Base-by-base conservation (phyloP, 148 eudicot species). In the Camellia lanceoleosa region DNA sequence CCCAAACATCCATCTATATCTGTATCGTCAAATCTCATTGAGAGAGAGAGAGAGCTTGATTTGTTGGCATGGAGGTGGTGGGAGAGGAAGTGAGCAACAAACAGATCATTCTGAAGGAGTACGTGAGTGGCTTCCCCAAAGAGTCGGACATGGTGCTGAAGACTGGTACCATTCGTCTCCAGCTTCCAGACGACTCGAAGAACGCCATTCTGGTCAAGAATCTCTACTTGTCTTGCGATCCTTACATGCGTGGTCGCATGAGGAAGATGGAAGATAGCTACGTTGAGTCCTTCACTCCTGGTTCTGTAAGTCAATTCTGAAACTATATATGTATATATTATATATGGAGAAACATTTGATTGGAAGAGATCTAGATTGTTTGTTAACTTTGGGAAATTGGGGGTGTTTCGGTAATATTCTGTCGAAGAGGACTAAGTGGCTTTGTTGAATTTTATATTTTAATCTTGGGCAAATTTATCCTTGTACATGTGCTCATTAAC, bases 171-270 rank as follows among this genome's bases (percentile, higher is more conserved):
- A 74, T 74, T 2, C 1, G 13, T 3, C 13, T 74, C 65, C 15
- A 74, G 65, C 23, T 74, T 3, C 65, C 77, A 38, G 2, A 58
- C 7, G 47, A 46, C 3, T 74, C 49, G 1, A 56, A 74, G 30
- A 23, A 23, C 8, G 65, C 65, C 4, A 16, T 58, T 1, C 16
- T 56, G 66, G 65, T 74, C 5, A 74, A 74, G 65, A 74, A 74
- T 13, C 77, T 74, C 13, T 74, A 74, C 51, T 44, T 74, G 13
- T 74, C 77, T 1, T 74, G 65, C 23, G 77, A 74, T 7, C 77
- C 77, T 5, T 59, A 58, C 65, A 56, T 56, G 77, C 65, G 65
- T 41, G 0, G 16, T 42, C n/a, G 7, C 3, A 74, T 74, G 77
- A 8, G 2, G 8, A 58, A 51, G 58, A 11, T 0, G 0, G 9